A percentile compares a stretch with the other conserved stretches of the same genome.
Evolutionary conservation across 2,329 filamentous ascomycete species (phyloP).

Genomic region (Penicillium sp.): DNA sequence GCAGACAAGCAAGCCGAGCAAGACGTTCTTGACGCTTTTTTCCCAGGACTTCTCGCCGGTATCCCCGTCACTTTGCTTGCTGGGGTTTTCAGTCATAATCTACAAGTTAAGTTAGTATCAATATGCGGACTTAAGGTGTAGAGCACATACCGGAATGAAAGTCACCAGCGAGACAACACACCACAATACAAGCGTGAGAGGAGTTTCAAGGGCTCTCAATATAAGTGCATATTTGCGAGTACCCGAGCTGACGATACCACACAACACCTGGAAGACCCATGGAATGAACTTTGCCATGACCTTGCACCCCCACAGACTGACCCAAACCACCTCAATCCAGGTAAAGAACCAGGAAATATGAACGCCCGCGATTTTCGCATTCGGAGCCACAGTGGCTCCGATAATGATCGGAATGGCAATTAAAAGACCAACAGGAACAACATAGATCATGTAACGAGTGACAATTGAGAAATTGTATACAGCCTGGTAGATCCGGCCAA

Average conservation of each 20-base stretch:
- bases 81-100: slow-evolving; percentile 48
- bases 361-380: slow-evolving; percentile 57
- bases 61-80: slow-evolving; percentile 30
- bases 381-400: slow-evolving; percentile 52
- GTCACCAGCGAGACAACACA: slow-evolving; percentile 60
- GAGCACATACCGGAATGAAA: slow-evolving; percentile 52
- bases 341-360: slow-evolving; percentile 62
- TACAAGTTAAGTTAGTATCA: slow-evolving; percentile 11
- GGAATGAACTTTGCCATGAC: slow-evolving; percentile 60
- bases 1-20: slow-evolving; percentile 59
- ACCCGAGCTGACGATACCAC: slow-evolving; percentile 64
- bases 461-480: slow-evolving; percentile 64
- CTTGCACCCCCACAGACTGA: slow-evolving; percentile 64
- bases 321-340: slow-evolving; percentile 67
- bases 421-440: slow-evolving; percentile 57
- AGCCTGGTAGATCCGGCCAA: slow-evolving; percentile 62
- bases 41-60: slow-evolving; percentile 51
- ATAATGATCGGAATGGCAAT: slow-evolving; percentile 65
- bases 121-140: background rate
- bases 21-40: slow-evolving; percentile 57
- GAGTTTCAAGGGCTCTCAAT: slow-evolving; percentile 59
- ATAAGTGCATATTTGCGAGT: slow-evolving; percentile 65
- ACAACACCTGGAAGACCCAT: slow-evolving; percentile 60
- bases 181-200: slow-evolving; percentile 63
- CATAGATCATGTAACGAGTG: slow-evolving; percentile 65